These are phyloP conservation scores for Pseudogymnoascus verrucosus DNA, from an alignment of 2,329 filamentous ascomycete species.

Conservation along the genomic window DNA sequence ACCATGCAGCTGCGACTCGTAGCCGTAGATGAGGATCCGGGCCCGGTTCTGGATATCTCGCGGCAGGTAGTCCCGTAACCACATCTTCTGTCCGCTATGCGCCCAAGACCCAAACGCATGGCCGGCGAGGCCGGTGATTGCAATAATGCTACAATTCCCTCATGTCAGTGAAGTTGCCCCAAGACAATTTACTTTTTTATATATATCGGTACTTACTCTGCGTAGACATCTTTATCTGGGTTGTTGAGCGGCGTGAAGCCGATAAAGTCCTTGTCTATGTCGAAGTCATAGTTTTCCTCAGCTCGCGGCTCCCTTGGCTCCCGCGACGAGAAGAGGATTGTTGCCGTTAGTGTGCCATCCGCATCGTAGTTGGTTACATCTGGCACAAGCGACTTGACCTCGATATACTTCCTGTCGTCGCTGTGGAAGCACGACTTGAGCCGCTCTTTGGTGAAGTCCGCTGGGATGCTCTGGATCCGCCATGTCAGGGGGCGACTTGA, in stretches of 20 bases:
- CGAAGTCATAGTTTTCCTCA: not conserved
- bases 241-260: not conserved
- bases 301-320: not conserved
- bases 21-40: conserved; percentile 9
- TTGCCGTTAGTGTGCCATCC: not conserved
- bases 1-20: conserved; percentile 9
- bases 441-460: not conserved
- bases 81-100: not conserved
- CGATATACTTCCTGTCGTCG: not conserved
- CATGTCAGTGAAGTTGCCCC: not conserved
- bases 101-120: conserved; percentile 10
- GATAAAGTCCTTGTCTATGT: not conserved
- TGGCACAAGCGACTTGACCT: not conserved
- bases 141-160: conserved; percentile 7
- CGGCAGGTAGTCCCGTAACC: conserved; percentile 10
- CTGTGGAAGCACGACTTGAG: not conserved
- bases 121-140: conserved; percentile 9
- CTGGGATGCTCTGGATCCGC: not conserved
- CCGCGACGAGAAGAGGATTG: not conserved
- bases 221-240: not conserved
- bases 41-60: not conserved
- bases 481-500: not conserved
- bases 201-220: too few relatives aligned
- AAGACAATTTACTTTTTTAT: too few relatives aligned
- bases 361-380: not conserved